A percentile compares a stretch with the other conserved stretches of the same genome.
phyloP scores from a whole-genome alignment of 129 eudicot genomes.

The Cynara cardunculus region DNA sequence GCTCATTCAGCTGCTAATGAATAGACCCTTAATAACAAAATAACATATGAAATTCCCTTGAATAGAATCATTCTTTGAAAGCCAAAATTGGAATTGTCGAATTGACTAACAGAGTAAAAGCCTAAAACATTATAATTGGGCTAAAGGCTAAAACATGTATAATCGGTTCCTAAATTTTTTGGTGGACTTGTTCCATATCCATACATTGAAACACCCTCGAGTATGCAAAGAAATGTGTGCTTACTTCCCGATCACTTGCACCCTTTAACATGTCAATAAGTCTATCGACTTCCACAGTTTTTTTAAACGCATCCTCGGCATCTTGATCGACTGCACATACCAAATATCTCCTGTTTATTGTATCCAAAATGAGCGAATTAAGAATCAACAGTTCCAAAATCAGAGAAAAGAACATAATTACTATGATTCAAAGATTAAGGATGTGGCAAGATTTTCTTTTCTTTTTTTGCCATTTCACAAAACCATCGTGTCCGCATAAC shows the following conservation, averaged over 20 bases:
- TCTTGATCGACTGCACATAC: slow-evolving; percentile 76
- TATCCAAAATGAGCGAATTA: slow-evolving; percentile 40
- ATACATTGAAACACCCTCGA: neutral
- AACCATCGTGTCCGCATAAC: too few species aligned
- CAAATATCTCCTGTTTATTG: slow-evolving; percentile 79
- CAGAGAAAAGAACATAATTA: slow-evolving; percentile 9
- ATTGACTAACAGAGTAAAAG: too few species aligned
- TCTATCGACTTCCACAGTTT: slow-evolving; percentile 81
- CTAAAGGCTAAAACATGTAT: neutral
- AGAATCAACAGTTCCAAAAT: slow-evolving; percentile 39
- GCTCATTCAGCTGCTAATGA: too few species aligned
- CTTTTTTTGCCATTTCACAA: too few species aligned
- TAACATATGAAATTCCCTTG: too few species aligned
- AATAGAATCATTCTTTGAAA: too few species aligned
- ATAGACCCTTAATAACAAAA: too few species aligned
- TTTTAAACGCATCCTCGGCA: slow-evolving; percentile 79
- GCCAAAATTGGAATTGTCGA: too few species aligned
- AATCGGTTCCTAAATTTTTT: neutral
- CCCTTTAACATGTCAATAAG: slow-evolving; percentile 73
- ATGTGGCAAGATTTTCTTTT: neutral
- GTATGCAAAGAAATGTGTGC: slow-evolving; percentile 14
- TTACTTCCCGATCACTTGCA: slow-evolving; percentile 75
- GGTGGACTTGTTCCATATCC: neutral
- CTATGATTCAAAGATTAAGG: neutral
- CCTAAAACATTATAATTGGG: neutral